Evolutionary conservation across 768 basidiomycete genomes (phyloP).

Genomic region (Cubamyces sp.): DNA sequence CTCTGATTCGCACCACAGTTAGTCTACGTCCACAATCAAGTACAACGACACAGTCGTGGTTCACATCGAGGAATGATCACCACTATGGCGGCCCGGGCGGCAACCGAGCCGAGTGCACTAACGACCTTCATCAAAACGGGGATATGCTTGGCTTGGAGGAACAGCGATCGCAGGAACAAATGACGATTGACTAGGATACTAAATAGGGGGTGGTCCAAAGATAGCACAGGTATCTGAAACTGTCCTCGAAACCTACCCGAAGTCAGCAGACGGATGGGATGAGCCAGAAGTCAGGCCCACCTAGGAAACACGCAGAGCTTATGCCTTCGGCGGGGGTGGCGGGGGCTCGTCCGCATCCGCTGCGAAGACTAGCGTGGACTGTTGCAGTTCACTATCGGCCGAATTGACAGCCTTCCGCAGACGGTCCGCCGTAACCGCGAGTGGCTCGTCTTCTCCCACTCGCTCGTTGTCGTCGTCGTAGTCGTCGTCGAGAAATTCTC

Average conservation of each 20-base stretch:
- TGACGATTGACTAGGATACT: neutral
- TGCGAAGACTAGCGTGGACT: constrained; percentile 6
- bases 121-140: neutral
- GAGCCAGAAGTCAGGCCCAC: neutral
- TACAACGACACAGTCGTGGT: neutral
- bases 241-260: neutral
- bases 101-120: no score
- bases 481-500: constrained; percentile 64
- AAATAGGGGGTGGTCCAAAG: neutral
- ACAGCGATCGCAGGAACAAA: neutral
- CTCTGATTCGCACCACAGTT: neutral
- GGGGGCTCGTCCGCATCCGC: constrained; percentile 17
- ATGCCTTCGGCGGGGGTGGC: constrained; percentile 23
- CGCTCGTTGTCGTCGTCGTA: constrained; percentile 54
- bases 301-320: neutral
- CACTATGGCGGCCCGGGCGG: no score
- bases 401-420: constrained; percentile 16
- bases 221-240: constrained; percentile 5
- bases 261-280: constrained; percentile 5
- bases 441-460: constrained; percentile 34
- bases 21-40: neutral
- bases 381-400: constrained; percentile 4
- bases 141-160: neutral
- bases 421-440: constrained; percentile 26
- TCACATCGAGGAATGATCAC: no score